phyloP scores from a whole-genome alignment of 176 grass and related monocot species.

The Elymus sibiricus region DNA sequence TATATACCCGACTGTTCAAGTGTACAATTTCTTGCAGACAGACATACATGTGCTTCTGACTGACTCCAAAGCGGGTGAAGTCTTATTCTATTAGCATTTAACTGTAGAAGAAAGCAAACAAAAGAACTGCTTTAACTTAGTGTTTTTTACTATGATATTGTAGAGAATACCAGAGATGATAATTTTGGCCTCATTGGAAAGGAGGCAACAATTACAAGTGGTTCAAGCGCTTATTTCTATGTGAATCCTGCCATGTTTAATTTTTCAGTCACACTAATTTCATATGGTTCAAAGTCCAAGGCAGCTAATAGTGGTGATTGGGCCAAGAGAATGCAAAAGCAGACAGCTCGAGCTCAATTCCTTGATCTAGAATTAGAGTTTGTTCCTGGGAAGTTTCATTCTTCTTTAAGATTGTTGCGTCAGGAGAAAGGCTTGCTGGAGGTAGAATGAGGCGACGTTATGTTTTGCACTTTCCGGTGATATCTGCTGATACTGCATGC shows the following conservation, averaged over 20 bases:
- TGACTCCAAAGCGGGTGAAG: slow-evolving; percentile 53
- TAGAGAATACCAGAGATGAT: slow-evolving; percentile 49
- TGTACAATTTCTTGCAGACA: slow-evolving; percentile 83
- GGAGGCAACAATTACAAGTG: slow-evolving; percentile 51
- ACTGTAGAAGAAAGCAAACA: slow-evolving; percentile 20
- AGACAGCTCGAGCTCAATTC: slow-evolving; percentile 52
- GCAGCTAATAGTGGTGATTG: slow-evolving; percentile 62
- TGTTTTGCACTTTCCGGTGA: background rate
- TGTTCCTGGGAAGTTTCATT: slow-evolving; percentile 57
- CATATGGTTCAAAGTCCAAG: slow-evolving; percentile 65
- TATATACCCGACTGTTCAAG: slow-evolving; percentile 78
- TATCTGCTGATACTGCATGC: slow-evolving; percentile 11
- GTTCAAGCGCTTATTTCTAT: slow-evolving; percentile 82
- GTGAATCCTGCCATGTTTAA: slow-evolving; percentile 62
- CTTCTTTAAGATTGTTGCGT: slow-evolving; percentile 63
- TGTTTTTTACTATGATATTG: slow-evolving; percentile 37
- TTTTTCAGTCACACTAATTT: slow-evolving; percentile 60
- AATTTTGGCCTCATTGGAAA: slow-evolving; percentile 47
- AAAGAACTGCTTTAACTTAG: slow-evolving; percentile 25
- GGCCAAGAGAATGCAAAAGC: slow-evolving; percentile 66
- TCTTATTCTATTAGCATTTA: slow-evolving; percentile 31
- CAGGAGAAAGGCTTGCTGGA: slow-evolving; percentile 81
- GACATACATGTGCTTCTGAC: slow-evolving; percentile 59
- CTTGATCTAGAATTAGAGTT: slow-evolving; percentile 84
- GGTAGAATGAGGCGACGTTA: slow-evolving; percentile 32